Evolutionary conservation across 2,329 filamentous ascomycete genomes (phyloP), one percentile per base, ranked within the genome.

Genomic region (Alternaria sp.): DNA sequence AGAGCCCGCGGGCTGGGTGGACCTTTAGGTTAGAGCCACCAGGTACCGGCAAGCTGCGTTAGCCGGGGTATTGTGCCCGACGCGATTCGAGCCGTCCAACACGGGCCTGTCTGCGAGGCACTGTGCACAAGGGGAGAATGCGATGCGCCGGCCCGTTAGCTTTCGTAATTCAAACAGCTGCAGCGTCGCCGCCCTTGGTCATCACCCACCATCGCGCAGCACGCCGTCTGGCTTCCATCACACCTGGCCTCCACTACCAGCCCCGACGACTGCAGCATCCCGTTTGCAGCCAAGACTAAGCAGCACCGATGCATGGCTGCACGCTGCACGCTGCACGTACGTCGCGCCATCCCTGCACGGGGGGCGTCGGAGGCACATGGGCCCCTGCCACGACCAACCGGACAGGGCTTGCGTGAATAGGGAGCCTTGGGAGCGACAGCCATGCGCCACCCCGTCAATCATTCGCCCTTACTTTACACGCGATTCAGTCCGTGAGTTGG

Each of bases 1-100:
- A 64, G 63, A 70, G 65, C 60, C 63, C 67, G 64, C 67, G 70
- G 70, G 65, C 66, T 69, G 68, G 66, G 66, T 70, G 71, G 65
- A 68, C 67, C 66, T 68, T 72, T 72, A 67, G 69, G 69, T 71
- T 69, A 64, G 64, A 70, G 62, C 60, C 66, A 57, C 61, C 65
- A 71, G 69, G 69, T 71, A 74, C 70, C 71, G 69, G 68, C 68
- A 68, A 66, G 67, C 57, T 65, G 70, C 66, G 65, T 61, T 60
- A 67, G 63, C 68, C 69, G 61, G 69, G 68, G 68, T 70, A 41
- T 54, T 61, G 67, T 64, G 64, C 67, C 65, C 63, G 70, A 71
- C 65, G 56, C 68, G 69, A 68, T 64, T 71, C 68, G 64, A 69
- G 63, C 58, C 63, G 62, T 56, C 58, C 60, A 61, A 67, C 69